phyloP scores from a whole-genome alignment of 2,329 filamentous ascomycete genomes.

The Parastagonospora avenae region DNA sequence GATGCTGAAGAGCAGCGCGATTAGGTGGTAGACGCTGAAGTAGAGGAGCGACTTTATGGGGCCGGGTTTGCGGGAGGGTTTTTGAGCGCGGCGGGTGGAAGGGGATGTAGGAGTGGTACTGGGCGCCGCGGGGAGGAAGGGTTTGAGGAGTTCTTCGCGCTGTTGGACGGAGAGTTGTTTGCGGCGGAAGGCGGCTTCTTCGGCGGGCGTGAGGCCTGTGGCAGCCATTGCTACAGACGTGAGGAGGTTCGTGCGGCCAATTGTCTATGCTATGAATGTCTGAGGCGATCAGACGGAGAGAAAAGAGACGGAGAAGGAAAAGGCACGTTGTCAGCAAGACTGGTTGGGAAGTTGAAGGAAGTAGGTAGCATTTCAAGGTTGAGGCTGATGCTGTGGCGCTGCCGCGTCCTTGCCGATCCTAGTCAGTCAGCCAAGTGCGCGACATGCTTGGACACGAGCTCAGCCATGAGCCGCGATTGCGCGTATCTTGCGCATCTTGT shows the following conservation, averaged over 20 bases:
- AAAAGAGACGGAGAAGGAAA: slow-evolving; percentile 4
- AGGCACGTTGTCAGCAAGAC: slow-evolving; percentile 11
- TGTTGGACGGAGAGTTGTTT: slow-evolving; percentile 51
- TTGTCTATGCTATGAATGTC: too few relatives aligned
- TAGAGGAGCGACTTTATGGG: slow-evolving; percentile 69
- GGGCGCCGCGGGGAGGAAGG: slow-evolving; percentile 57
- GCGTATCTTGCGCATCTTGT: slow-evolving; percentile 28
- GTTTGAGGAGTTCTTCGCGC: slow-evolving; percentile 58
- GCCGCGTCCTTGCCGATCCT: slow-evolving; percentile 26
- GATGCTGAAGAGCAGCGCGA: slow-evolving; percentile 84
- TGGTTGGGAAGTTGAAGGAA: slow-evolving; percentile 19
- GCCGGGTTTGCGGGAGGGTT: slow-evolving; percentile 53
- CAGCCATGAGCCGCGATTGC: slow-evolving; percentile 43
- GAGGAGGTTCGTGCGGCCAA: too few relatives aligned
- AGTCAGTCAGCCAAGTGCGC: slow-evolving; percentile 25
- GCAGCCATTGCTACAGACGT: slow-evolving; percentile 35
- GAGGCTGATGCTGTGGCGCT: slow-evolving; percentile 41
- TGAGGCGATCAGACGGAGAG: not conserved
- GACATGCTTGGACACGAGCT: slow-evolving; percentile 27
- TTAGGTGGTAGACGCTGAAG: slow-evolving; percentile 68
- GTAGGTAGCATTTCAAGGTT: slow-evolving; percentile 25
- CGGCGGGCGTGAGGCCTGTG: slow-evolving; percentile 37
- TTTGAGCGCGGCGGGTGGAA: slow-evolving; percentile 15
- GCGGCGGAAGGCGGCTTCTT: slow-evolving; percentile 42
- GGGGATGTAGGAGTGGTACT: slow-evolving; percentile 22